These are phyloP conservation scores for Trichoderma atrobrunneum DNA, from an alignment of 2,329 filamentous ascomycete genomes.

Conservation along the genomic window DNA sequence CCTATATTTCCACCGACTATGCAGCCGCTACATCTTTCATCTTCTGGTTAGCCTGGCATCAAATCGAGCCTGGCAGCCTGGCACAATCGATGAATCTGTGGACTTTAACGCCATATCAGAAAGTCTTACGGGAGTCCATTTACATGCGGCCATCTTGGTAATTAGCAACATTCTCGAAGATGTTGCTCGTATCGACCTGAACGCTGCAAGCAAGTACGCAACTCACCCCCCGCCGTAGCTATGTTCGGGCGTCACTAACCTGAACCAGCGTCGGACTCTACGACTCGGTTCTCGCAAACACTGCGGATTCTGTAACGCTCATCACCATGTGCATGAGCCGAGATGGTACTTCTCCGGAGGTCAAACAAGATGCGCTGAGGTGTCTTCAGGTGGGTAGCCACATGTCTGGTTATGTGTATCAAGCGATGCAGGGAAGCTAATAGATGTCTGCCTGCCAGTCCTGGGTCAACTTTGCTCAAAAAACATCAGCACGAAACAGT, in stretches of 20 bases:
- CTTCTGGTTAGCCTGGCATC: conserved; percentile 53
- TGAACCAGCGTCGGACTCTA: conserved; percentile 38
- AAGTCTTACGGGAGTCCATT: conserved; percentile 44
- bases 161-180: conserved; percentile 39
- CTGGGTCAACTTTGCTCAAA: conserved; percentile 73
- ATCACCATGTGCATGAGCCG: conserved; percentile 39
- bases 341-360: conserved; percentile 30
- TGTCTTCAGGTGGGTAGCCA: conserved; percentile 56
- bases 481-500: conserved; percentile 55
- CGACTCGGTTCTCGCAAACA: conserved; percentile 40
- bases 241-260: conserved; percentile 22
- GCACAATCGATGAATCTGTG: conserved; percentile 30
- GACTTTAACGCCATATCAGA: conserved; percentile 48
- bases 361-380: conserved; percentile 55
- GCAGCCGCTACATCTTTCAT: conserved; percentile 64
- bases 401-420: conserved; percentile 22
- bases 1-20: conserved; percentile 64
- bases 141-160: conserved; percentile 64
- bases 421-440: conserved; percentile 22
- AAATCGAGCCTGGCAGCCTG: conserved; percentile 25
- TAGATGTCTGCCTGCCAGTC: conserved; percentile 43
- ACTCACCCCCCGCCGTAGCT: conserved; percentile 26
- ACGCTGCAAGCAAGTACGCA: conserved; percentile 54
- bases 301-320: conserved; percentile 39
- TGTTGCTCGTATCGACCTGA: conserved; percentile 58